These are phyloP conservation scores for Tuber microsphaerosporum DNA, from an alignment of 495 filamentous ascomycete genomes.

Conservation along the genomic window DNA sequence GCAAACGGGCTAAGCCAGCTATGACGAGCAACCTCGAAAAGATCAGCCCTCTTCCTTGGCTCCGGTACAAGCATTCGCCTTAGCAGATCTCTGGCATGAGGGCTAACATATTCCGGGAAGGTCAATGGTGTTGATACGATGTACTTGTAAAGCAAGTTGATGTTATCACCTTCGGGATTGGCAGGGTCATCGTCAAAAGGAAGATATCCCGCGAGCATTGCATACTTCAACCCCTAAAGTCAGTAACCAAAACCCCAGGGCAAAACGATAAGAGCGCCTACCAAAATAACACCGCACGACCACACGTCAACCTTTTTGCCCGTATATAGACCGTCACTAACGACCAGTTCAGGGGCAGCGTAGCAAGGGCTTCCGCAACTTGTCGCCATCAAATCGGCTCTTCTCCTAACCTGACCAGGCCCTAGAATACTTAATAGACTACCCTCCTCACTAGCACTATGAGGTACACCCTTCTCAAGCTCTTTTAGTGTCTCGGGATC, in stretches of 20 bases:
- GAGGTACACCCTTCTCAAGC: slow-evolving; percentile 41
- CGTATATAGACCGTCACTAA: slow-evolving; percentile 95
- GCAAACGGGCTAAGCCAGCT: slow-evolving; percentile 97
- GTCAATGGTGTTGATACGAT: slow-evolving; percentile 96
- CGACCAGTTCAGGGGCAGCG: slow-evolving; percentile 92
- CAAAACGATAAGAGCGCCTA: slow-evolving; percentile 52
- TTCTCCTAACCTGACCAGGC: slow-evolving; percentile 44
- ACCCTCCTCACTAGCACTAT: slow-evolving; percentile 29
- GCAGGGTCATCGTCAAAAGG: slow-evolving; percentile 98
- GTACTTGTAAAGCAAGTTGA: slow-evolving; percentile 98
- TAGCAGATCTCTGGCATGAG: slow-evolving; percentile 87
- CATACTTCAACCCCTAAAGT: slow-evolving; percentile 58
- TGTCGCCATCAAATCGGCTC: slow-evolving; percentile 73
- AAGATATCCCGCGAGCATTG: slow-evolving; percentile 97
- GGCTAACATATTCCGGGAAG: slow-evolving; percentile 97
- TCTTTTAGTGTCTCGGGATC: slow-evolving; percentile 42
- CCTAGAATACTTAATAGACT: slow-evolving; percentile 39
- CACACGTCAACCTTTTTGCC: slow-evolving; percentile 97
- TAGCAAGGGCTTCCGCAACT: slow-evolving; percentile 87
- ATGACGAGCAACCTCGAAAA: slow-evolving; percentile 96
- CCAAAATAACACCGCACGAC: slow-evolving; percentile 98
- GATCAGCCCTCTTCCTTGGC: slow-evolving; percentile 84
- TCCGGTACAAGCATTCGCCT: slow-evolving; percentile 93
- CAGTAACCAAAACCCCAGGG: slow-evolving; percentile 6
- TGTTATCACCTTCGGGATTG: slow-evolving; percentile 98